Base-by-base conservation (phyloP, 805 yeast genomes). In the Yarrowia alimentaria region DNA sequence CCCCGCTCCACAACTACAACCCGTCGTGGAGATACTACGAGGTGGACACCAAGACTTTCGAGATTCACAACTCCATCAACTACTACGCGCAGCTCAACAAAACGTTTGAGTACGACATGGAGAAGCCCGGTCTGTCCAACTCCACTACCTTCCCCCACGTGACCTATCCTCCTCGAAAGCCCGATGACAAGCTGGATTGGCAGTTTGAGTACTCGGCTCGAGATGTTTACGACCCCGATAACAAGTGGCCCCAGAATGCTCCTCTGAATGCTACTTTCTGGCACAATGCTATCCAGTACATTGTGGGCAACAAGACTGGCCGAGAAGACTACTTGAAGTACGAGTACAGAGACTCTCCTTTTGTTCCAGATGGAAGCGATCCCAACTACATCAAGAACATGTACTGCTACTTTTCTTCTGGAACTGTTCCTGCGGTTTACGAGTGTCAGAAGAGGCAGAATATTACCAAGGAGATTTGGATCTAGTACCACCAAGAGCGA, bases 21-120 rank as follows among this genome's bases (percentile, higher is more conserved):
- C 90, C 90, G 4, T 74, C 80, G 17, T 83, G 86, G 84, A 75
- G 85, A 63, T 81, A 80, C 66, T 83, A 83, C 59, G 79, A 78
- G 56, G 81, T 83, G 43, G 87, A 83, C 60, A 66, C 74, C 17
- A 65, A 74, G 56, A 74, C 85, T 3, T 81, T 80, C 67, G 76
- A 76, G 56, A 69, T 83, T 53, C 70, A 79, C 72, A 78, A 83
- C 60, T 54, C 84, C 78, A 32, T 35, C 66, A 81, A 80, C 58
- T 80, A 72, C 66, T 81, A 73, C 64, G 72, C 83, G n/a, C 70
- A 70, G 53, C 71, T 83, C 56, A 79, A 81, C 60, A 74, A 73
- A 50, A 73, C 75, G 14, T 79, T 80, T 53, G 53, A 47, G 21
- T 40, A 52, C 21, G 48, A 45, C 11, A 29, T 43, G 3, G 30